Conservation (phyloP, 2,329 filamentous ascomycete species). For the Leptographium flavum region DNA sequence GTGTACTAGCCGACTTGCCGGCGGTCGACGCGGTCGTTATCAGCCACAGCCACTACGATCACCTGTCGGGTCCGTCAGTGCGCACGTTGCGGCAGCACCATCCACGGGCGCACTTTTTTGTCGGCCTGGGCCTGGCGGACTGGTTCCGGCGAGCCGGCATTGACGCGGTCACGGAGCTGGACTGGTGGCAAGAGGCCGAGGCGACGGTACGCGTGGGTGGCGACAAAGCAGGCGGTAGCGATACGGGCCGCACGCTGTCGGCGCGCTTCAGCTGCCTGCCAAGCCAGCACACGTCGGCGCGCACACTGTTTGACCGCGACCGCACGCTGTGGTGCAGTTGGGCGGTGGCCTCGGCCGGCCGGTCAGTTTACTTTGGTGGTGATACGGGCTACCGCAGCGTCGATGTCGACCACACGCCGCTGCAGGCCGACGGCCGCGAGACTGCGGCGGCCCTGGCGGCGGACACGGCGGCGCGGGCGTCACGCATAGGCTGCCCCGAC, state of each 20-base stretch:
- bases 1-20: conserved; percentile 64
- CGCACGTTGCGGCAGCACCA: conserved; percentile 55
- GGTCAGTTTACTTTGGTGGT: conserved; percentile 76
- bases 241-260: conserved; percentile 2
- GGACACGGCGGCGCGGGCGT: conserved; percentile 53
- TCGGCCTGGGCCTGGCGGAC: conserved; percentile 64
- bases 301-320: conserved; percentile 53
- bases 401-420: conserved; percentile 6
- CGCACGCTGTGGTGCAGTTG: conserved; percentile 81
- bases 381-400: conserved; percentile 86
- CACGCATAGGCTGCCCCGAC: conserved; percentile 63
- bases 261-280: conserved; percentile 64
- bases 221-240: too few species aligned
- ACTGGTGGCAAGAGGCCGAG: conserved; percentile 86
- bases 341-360: conserved; percentile 58
- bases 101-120: conserved; percentile 76
- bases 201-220: conserved; percentile 40
- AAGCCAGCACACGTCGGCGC: conserved; percentile 66
- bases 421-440: conserved; percentile 25
- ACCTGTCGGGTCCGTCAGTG: conserved; percentile 66
- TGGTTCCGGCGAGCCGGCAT: conserved; percentile 69
- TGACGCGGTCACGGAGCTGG: conserved; percentile 68
- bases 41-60: conserved; percentile 87
- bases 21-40: conserved; percentile 65
- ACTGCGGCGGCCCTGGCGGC: conserved; percentile 47